phyloP scores from a whole-genome alignment of 108 stramenopile genomes.

The Nitzschia sp. region DNA sequence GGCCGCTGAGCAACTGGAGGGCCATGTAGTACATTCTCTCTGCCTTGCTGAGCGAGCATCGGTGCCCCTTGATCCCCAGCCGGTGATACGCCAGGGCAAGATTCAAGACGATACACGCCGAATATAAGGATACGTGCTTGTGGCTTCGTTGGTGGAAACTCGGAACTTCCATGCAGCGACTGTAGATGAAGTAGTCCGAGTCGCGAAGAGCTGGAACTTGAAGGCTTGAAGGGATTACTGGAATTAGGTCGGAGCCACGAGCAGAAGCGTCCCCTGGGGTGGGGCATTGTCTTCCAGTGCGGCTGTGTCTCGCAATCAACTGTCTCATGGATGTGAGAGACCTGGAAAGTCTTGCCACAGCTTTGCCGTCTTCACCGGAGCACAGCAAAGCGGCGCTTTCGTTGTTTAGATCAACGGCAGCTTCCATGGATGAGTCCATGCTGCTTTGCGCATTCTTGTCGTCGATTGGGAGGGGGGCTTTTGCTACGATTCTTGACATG shows the following conservation, averaged over 20 bases:
- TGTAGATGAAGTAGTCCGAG: slow-evolving; percentile 16
- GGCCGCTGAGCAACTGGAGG: not conserved
- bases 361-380: slow-evolving; percentile 2
- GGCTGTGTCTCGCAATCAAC: too few relatives aligned
- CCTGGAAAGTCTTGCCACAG: not conserved
- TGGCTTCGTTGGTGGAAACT: not conserved
- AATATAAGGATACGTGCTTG: not conserved
- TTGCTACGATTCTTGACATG: too few relatives aligned
- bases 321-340: not conserved
- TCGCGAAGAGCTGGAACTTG: not conserved
- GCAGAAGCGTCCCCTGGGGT: too few relatives aligned
- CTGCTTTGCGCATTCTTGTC: too few relatives aligned
- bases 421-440: not conserved
- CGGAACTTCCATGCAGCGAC: not conserved
- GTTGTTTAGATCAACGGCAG: slow-evolving; percentile 4
- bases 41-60: not conserved
- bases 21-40: slow-evolving; percentile 7
- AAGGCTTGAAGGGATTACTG: not conserved
- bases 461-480: too few relatives aligned
- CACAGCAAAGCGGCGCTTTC: not conserved
- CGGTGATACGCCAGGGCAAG: slow-evolving; percentile 9
- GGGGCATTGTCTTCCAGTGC: too few relatives aligned
- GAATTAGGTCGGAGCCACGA: too few relatives aligned
- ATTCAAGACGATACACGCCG: slow-evolving; percentile 16
- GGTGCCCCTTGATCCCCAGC: not conserved